Conservation (phyloP, 495 filamentous ascomycete genomes). For the Beverwykella pulmonaria region DNA sequence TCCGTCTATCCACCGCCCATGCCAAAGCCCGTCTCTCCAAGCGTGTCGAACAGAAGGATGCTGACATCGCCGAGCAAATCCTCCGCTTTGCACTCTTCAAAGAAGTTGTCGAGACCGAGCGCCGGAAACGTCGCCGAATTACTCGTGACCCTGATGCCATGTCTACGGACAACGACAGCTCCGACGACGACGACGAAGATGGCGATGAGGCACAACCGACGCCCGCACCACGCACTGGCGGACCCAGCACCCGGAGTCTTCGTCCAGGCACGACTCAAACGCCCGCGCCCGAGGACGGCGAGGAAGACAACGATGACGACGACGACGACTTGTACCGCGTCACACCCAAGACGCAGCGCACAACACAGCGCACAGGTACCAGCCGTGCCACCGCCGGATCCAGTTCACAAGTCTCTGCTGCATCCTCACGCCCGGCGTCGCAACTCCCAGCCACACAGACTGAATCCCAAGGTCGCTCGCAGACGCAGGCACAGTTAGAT, state of each 20-base stretch:
- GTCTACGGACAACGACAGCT: slow-evolving; percentile 44
- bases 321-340: slow-evolving; percentile 61
- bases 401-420: slow-evolving; percentile 65
- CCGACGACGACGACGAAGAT: slow-evolving; percentile 49
- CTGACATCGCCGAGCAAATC: slow-evolving; percentile 83
- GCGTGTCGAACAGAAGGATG: slow-evolving; percentile 90
- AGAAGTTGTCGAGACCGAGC: slow-evolving; percentile 87
- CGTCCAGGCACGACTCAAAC: slow-evolving; percentile 14
- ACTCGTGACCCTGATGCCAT: slow-evolving; percentile 44
- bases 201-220: slow-evolving; percentile 51
- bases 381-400: slow-evolving; percentile 46
- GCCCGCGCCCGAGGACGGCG: slow-evolving; percentile 44
- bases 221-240: slow-evolving; percentile 42
- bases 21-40: slow-evolving; percentile 91
- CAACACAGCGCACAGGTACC: slow-evolving; percentile 44
- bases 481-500: slow-evolving; percentile 13
- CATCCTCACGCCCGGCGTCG: slow-evolving; percentile 69
- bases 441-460: slow-evolving; percentile 60
- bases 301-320: slow-evolving; percentile 54
- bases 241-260: slow-evolving; percentile 57
- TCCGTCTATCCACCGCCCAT: slow-evolving; percentile 94
- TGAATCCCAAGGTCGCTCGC: slow-evolving; percentile 50
- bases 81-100: slow-evolving; percentile 97
- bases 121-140: slow-evolving; percentile 68
- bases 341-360: slow-evolving; percentile 57